Conservation (phyloP, 768 basidiomycete species). For the Collybia sp. region DNA sequence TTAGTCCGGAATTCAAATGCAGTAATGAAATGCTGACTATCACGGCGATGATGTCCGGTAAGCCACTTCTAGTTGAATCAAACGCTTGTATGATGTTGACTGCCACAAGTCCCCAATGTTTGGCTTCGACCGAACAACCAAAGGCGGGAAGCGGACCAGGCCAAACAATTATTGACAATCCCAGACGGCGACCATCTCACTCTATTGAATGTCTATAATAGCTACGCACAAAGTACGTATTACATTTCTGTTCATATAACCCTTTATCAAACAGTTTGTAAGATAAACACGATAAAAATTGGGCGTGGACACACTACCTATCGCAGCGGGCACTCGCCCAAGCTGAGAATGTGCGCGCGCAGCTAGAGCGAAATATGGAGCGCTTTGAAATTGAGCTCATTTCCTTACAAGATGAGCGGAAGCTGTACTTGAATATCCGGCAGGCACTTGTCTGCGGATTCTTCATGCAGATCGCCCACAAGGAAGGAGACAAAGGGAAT, state of each 20-base stretch:
- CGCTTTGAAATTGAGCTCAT: slow-evolving; percentile 77
- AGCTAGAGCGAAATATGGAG: slow-evolving; percentile 90
- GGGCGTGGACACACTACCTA: slow-evolving; percentile 90
- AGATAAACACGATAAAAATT: slow-evolving; percentile 79
- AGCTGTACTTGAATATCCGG: slow-evolving; percentile 70
- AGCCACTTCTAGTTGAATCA: slow-evolving; percentile 11
- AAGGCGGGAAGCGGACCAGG: slow-evolving; percentile 87
- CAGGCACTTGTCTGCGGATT: slow-evolving; percentile 87
- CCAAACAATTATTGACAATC: slow-evolving; percentile 82
- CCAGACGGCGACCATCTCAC: slow-evolving; percentile 98
- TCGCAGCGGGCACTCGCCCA: slow-evolving; percentile 79
- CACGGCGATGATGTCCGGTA: slow-evolving; percentile 94
- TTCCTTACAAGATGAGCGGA: slow-evolving; percentile 62
- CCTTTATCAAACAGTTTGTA: slow-evolving; percentile 1
- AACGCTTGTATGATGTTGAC: background rate
- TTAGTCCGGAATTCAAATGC: slow-evolving; percentile 93
- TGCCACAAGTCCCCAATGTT: slow-evolving; percentile 74
- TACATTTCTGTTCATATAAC: background rate
- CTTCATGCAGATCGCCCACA: slow-evolving; percentile 98
- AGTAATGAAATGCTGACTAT: slow-evolving; percentile 95
- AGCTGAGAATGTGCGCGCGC: slow-evolving; percentile 90
- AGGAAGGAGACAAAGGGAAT: slow-evolving; percentile 83
- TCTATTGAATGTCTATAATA: slow-evolving; percentile 92
- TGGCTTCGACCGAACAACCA: slow-evolving; percentile 89
- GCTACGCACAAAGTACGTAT: slow-evolving; percentile 74